These are phyloP conservation scores for Silene uniflora DNA, from an alignment of 148 eudicot genomes.

Conservation along the genomic window DNA sequence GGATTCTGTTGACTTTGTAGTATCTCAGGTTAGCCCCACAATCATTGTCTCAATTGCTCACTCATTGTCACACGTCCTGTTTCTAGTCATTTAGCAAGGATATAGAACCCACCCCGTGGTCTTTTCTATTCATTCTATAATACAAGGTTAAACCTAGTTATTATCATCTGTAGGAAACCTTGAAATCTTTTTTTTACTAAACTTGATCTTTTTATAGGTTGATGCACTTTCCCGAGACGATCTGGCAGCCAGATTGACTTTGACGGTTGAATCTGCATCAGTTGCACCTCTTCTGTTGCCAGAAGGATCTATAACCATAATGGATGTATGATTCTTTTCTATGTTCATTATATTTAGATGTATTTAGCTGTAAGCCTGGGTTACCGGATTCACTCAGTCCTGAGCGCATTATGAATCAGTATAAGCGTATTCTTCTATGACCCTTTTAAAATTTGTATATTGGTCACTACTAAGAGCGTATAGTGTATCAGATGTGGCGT, in stretches of 20 bases:
- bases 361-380: background rate
- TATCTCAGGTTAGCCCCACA: constrained; percentile 69
- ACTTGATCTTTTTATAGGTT: constrained; percentile 47
- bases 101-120: background rate
- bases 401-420: background rate
- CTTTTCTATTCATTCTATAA: background rate
- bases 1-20: constrained; percentile 96
- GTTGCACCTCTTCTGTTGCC: constrained; percentile 74
- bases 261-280: constrained; percentile 64
- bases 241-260: constrained; percentile 80
- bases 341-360: background rate
- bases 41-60: background rate
- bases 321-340: constrained; percentile 60
- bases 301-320: constrained; percentile 69
- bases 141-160: background rate
- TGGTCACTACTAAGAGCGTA: background rate
- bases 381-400: background rate
- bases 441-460: background rate
- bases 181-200: background rate
- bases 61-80: background rate
- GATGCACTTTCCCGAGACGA: constrained; percentile 80
- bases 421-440: background rate
- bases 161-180: background rate
- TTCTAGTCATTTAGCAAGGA: background rate
- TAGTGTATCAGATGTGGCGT: background rate